Evolutionary conservation across 164 flowering plant genomes (phyloP), one percentile per base, ranked within the genome.

Genomic region (Magnolia officinalis): DNA sequence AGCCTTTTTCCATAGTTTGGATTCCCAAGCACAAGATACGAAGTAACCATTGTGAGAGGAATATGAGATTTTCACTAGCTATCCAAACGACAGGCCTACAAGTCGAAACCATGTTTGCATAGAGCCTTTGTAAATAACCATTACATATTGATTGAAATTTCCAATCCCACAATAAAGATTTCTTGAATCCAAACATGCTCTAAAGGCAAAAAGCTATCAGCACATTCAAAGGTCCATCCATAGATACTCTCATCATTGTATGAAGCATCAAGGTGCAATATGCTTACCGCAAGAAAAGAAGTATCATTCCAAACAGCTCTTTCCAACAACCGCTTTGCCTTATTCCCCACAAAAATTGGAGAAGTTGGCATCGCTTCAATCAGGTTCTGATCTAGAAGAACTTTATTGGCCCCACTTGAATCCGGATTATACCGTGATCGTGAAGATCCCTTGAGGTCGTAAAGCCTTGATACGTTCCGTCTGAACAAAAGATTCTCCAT

Each of bases 251-350:
- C 71, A 37, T 14, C 6, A 31, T 29, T 14, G 45, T 37, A 37
- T 13, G 31, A 9, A 14, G 49, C 19, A 68, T 68, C 19, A 55
- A 37, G 19, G 13, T 29, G 18, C 29, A 66, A 26, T 21, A 74
- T 78, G 86, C 94, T 90, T 89, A 96, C 99, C 14, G 98, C 98
- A 76, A 96, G 99, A 80, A 96, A 94, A 74, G 93, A 79, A 74
- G 99, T 96, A 80, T 96, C 98, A 80, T 96, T 96, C 99, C 99
- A 96, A 61, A 96, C 97, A 72, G 99, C 99, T 89, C 98, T 89
- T 84, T 94, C 98, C 77, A 96, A 76, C 84, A 90, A 75, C 64
- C 97, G 85, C 81, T 96, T 96, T 51, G 98, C 98, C 79, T 93
- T 94, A 87, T 94, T 92, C 61, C 99, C 97, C 37, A 96, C 98